Evolutionary conservation across 192 early-diverging fungal genomes (phyloP).

Genomic region (Oehlia diaphana): DNA sequence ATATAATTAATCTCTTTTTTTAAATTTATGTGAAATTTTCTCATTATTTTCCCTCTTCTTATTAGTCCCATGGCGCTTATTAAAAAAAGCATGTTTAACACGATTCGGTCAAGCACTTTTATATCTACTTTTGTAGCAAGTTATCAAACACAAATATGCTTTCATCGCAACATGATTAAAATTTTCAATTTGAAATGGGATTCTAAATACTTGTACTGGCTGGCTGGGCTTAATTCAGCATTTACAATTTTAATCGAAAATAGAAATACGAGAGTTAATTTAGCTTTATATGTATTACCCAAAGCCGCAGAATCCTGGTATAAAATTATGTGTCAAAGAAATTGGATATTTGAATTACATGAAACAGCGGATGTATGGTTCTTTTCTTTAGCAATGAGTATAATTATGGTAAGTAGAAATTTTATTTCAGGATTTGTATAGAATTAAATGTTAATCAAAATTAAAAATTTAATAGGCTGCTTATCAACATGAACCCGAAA

Average conservation of each 20-base stretch:
- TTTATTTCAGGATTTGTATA: neutral
- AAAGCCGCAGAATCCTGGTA: conserved; percentile 70
- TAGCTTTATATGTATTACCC: conserved; percentile 79
- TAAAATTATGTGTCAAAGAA: conserved; percentile 62
- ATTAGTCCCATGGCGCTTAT: conserved; percentile 50
- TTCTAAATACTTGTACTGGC: conserved; percentile 63
- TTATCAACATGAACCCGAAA: conserved; percentile 61
- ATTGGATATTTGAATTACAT: conserved; percentile 53
- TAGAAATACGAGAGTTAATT: conserved; percentile 62
- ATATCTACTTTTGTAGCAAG: conserved; percentile 62
- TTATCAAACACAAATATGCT: conserved; percentile 70
- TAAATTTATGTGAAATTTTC: neutral
- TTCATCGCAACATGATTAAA: conserved; percentile 59
- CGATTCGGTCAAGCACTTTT: conserved; percentile 65
- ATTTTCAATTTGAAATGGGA: conserved; percentile 39
- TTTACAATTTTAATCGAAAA: conserved; percentile 70
- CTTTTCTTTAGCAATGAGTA: conserved; percentile 62
- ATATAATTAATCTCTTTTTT: neutral
- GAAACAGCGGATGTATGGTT: conserved; percentile 65
- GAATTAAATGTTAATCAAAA: conserved; percentile 7
- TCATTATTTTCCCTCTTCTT: conserved; percentile 1
- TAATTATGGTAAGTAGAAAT: conserved; percentile 65
- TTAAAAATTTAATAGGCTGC: conserved; percentile 42
- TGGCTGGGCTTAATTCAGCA: conserved; percentile 58
- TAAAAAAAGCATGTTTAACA: conserved; percentile 48